Percentiles rank a stretch among this genome's conserved stretches.
phyloP scores from a whole-genome alignment of 176 grass and related monocot species.

The Juncus effusus region DNA sequence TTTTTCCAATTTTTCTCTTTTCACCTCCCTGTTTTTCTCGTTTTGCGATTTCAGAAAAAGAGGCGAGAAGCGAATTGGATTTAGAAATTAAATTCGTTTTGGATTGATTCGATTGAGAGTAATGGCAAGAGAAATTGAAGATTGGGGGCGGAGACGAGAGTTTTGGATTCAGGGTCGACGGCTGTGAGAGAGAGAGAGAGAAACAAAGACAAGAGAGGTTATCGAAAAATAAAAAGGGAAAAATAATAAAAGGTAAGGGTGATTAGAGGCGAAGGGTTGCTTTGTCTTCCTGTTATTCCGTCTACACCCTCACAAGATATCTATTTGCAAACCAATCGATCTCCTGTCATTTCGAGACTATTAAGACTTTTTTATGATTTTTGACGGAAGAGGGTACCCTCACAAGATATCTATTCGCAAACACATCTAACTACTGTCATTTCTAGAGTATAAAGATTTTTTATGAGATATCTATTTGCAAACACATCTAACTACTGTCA shows the following conservation, averaged over 20 bases:
- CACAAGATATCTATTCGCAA: too few species aligned
- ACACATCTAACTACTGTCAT: too few species aligned
- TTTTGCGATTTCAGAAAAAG: constrained; percentile 20
- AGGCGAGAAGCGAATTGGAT: not conserved
- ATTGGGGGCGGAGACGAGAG: constrained; percentile 22
- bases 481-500: too few species aligned
- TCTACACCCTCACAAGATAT: not conserved
- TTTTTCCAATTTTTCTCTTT: not conserved
- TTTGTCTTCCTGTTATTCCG: not conserved
- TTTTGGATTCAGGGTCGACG: constrained; percentile 46
- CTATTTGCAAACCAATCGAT: too few species aligned
- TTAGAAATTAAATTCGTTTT: constrained; percentile 18
- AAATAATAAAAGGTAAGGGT: constrained; percentile 41
- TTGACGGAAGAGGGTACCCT: too few species aligned
- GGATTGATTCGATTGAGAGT: constrained; percentile 30
- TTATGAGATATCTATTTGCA: too few species aligned
- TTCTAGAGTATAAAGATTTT: too few species aligned
- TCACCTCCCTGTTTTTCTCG: not conserved
- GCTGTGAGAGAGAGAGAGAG: constrained; percentile 3
- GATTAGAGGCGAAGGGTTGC: constrained; percentile 42
- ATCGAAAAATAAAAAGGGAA: constrained; percentile 32
- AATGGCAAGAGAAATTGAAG: constrained; percentile 6
- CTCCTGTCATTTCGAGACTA: too few species aligned
- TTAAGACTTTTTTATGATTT: too few species aligned
- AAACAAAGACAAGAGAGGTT: constrained; percentile 30